These are phyloP conservation scores for Chaetomiaceae sp. DNA, from an alignment of 2,329 filamentous ascomycete genomes.

Conservation along the genomic window DNA sequence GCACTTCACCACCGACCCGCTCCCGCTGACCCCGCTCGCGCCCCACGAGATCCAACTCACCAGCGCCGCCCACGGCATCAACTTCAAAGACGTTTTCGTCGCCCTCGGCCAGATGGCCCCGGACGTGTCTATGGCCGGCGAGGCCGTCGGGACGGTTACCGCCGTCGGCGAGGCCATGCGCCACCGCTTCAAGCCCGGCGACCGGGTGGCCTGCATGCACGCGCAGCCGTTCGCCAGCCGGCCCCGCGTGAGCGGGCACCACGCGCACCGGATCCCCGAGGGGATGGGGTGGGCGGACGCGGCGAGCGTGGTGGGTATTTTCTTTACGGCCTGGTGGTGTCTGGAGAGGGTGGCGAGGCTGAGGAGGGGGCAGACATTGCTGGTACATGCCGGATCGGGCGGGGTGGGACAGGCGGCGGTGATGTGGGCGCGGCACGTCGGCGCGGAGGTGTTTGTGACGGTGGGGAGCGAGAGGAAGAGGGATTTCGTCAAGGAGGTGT, in stretches of 20 bases:
- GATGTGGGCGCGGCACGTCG: conserved; percentile 27
- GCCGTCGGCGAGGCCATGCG: conserved; percentile 21
- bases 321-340: background rate
- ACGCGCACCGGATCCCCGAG: background rate
- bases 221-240: background rate
- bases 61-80: conserved; percentile 32
- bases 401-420: conserved; percentile 33
- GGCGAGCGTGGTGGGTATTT: background rate
- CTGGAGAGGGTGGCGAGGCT: conserved; percentile 19
- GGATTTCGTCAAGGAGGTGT: conserved; percentile 28
- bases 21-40: conserved; percentile 7
- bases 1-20: conserved; percentile 23
- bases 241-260: background rate
- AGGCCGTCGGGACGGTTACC: conserved; percentile 24
- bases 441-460: conserved; percentile 34
- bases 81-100: conserved; percentile 38
- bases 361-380: conserved; percentile 19
- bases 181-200: conserved; percentile 19
- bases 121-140: conserved; percentile 18
- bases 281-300: background rate
- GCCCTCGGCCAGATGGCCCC: conserved; percentile 31
- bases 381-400: conserved; percentile 34
- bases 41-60: conserved; percentile 34
- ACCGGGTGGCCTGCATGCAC: conserved; percentile 20
- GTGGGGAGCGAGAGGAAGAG: conserved; percentile 35